Base-by-base conservation (phyloP, 2,329 filamentous ascomycete species). In the Ceratocystis colombiana region DNA sequence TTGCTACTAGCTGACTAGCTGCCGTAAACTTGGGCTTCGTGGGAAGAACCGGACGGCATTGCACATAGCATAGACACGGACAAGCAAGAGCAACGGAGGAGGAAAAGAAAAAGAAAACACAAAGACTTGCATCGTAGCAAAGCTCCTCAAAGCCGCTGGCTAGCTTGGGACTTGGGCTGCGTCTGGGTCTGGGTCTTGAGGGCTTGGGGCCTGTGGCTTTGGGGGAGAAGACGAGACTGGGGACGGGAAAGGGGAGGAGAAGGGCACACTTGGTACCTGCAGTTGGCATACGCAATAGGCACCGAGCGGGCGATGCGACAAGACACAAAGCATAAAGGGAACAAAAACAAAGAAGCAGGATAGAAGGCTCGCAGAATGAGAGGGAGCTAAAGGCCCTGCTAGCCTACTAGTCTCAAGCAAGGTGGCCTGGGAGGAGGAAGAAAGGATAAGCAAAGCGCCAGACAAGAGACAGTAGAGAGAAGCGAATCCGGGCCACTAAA, bases 111-210 rank as follows among this genome's bases (percentile, higher is more conserved):
- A 8, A 22, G 12, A 28, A 57, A 25, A 33, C 12, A 57, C 53
- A 57, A 57, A 57, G 53, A 57, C 53, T 57, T 57, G 53, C 48
- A 50, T 50, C 48, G 48, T 50, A 50, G 48, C 48, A 50, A 50
- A 50, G 48, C 48, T 50, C 7, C 48, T 20, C 48, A 4, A 20
- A 50, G 20, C 48, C 48, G 48, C 48, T 20, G n/a, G 48, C 48
- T 50, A 50, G 48, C 48, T 20, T 20, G 48, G n/a, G 48, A 22
- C 48, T 50, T 50, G 48, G 37, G 37, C 37, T 41, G 37, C 37
- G 37, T 41, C 37, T 41, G 37, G 37, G 37, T 12, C 37, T 41
- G 37, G 37, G 37, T 41, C 37, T 41, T 41, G 37, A 12, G 37
- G 37, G 37, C 37, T 41, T 41, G 37, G 10, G 37, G 37, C 37